A percentile compares a stretch with the other conserved stretches of the same genome.
These are phyloP conservation scores for Hypsizygus ulmarius DNA, from an alignment of 1,284 basidiomycete species.

Conservation along the genomic window DNA sequence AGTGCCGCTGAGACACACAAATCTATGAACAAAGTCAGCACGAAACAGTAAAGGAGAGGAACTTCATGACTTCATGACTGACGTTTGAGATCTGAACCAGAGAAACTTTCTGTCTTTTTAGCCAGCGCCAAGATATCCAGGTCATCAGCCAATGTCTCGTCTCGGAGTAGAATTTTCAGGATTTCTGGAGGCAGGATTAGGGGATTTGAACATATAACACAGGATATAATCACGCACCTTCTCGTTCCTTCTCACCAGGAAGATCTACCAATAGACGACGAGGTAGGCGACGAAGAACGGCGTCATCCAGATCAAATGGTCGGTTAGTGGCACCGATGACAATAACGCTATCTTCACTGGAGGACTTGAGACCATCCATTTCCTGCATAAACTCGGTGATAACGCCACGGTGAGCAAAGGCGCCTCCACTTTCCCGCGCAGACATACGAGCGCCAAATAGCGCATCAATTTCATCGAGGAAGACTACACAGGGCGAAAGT, in stretches of 20 bases:
- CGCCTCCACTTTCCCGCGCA: constrained; percentile 78
- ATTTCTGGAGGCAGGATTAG: constrained; percentile 54
- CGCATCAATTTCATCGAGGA: constrained; percentile 95
- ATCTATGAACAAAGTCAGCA: constrained; percentile 45
- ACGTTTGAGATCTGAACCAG: constrained; percentile 94
- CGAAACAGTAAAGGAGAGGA: constrained; percentile 9
- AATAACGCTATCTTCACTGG: constrained; percentile 79
- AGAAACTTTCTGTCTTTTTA: constrained; percentile 80
- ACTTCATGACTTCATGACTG: constrained; percentile 35
- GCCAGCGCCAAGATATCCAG: constrained; percentile 67
- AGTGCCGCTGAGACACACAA: constrained; percentile 87
- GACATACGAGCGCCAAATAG: constrained; percentile 88
- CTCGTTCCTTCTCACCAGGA: constrained; percentile 78
- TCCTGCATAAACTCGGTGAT: constrained; percentile 98
- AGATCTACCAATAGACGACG: constrained; percentile 83
- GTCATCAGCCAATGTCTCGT: constrained; percentile 70
- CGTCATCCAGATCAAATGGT: constrained; percentile 83
- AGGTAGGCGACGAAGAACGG: constrained; percentile 80
- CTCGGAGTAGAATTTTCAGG: constrained; percentile 76
- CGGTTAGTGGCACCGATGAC: constrained; percentile 95
- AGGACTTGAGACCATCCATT: constrained; percentile 91
- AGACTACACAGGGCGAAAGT: constrained; percentile 91
- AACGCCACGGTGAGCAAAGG: constrained; percentile 79
- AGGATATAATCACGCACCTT: constrained; percentile 48
- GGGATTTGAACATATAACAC: not conserved